Base-by-base conservation (phyloP, 75 land plant species). In the Pinus tabuliformis region DNA sequence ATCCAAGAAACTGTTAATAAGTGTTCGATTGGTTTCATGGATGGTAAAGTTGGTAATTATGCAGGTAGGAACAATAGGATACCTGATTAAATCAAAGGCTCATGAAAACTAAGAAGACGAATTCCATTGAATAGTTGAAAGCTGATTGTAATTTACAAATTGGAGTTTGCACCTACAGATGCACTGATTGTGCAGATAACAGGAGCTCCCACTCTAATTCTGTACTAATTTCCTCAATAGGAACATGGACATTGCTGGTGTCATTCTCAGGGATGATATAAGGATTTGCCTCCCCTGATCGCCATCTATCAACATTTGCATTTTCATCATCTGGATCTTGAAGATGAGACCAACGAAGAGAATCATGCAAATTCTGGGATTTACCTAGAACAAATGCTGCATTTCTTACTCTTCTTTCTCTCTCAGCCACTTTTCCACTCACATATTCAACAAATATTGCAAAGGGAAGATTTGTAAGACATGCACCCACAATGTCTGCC, bases 401-500 rank as follows among this genome's bases (percentile, higher is more conserved):
- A 15, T 42, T n/a, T 14, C 83, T 74, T 3, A 86, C 83, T 30
- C 85, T 54, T 14, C 61, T 65, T 24, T 83, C 79, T 75, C 81
- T 68, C 62, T 78, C 81, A 60, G 77, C 79, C 36, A 78, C 77
- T 4, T 42, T 22, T 52, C 76, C 62, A 57, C 71, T 58, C 14
- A 37, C 45, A 61, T 82, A 86, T 57, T 78, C 74, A 21, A 76
- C 72, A 3, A 57, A 20, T 62, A 87, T 79, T 45, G 76, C 82
- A 6, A 21, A 73, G 0, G 49, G 72, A 58, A 86, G 68, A 64
- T 86, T 86, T 14, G 88, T 86, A 4, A 86, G 78, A 58, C 85
- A 86, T 37, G 83, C 86, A 20, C 81, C 81, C 20, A 87, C 2
- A 39, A 84, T 79, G 45, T 84, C 86, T 56, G 83, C 62, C 5